Base-by-base conservation (phyloP, 78 protist genomes). In the Dictyostelium intermedium region DNA sequence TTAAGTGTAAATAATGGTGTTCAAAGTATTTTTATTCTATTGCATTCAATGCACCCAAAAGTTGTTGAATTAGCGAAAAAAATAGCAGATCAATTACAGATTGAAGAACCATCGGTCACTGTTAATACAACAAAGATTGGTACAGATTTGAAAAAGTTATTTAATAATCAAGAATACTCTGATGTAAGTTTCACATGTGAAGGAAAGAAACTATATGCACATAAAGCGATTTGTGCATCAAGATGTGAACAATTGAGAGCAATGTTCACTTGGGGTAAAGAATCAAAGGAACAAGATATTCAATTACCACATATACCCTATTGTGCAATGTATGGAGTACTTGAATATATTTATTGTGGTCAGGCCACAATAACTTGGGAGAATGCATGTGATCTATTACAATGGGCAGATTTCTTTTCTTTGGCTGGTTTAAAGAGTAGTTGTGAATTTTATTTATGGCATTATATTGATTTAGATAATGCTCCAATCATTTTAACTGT, bases 391-490 rank as follows among this genome's bases (percentile, higher is more conserved):
- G 94, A 89, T 41, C 79, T 89, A 1, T 25, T 89, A 1, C 94
- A 89, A 47, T 89, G 94, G 94, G 94, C 87, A 27, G 94, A 89
- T 32, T 89, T 80, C 50, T 89, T 89, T 70, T 89, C 94, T 4
- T 16, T 89, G 0, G 13, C 66, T 34, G 94, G 94, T 70, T 37
- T 89, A 25, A 89, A 89, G 61, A 89, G 94, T 27, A n/a, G 61
- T n/a, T 89, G 94, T 80, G 94, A 89, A 47, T 89, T 80, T 35
- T 89, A 79, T 81, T 79, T 89, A 27, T 89, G 94, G 94, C 94
- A 89, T 50, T 89, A 89, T 35, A 89, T 89, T n/a, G 94, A 89
- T 50, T 32, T 80, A 60, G 94, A 89, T 4, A 89, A 89, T 89
- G 94, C 94, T 23, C 94, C 94, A 43, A 89, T 89, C 39, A 89